Conservation (phyloP, 495 filamentous ascomycete species). For the Endocarpon pusillum region DNA sequence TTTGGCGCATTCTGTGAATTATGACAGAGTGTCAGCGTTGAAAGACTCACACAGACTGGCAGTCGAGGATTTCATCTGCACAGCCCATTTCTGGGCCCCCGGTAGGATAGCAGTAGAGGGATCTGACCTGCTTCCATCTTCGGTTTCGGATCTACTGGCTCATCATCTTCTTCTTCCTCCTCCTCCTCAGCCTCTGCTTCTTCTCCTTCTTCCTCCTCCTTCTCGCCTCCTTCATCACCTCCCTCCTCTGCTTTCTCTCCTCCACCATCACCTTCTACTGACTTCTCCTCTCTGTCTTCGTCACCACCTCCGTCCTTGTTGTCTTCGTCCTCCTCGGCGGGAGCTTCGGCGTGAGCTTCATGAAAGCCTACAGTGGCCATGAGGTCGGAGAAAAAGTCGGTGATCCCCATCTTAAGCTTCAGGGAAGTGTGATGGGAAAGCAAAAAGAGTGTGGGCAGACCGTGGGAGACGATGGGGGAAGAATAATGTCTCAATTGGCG, state of each 20-base stretch:
- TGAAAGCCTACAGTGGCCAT: slow-evolving; percentile 38
- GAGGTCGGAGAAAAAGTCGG: slow-evolving; percentile 47
- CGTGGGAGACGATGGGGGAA: too few relatives aligned
- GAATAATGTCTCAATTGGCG: too few relatives aligned
- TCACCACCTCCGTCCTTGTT: slow-evolving; percentile 28
- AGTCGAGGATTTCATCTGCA: background rate
- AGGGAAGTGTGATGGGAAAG: slow-evolving; percentile 11
- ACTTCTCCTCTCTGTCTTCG: slow-evolving; percentile 28
- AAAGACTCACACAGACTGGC: background rate
- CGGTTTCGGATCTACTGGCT: slow-evolving; percentile 75
- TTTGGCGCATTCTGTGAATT: slow-evolving; percentile 59
- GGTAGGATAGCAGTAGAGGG: slow-evolving; percentile 5
- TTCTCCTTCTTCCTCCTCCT: slow-evolving; percentile 25
- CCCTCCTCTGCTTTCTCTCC: slow-evolving; percentile 30
- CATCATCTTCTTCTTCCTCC: slow-evolving; percentile 82
- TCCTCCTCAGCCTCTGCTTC: slow-evolving; percentile 45
- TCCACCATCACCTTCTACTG: slow-evolving; percentile 24
- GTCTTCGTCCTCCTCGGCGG: slow-evolving; percentile 30
- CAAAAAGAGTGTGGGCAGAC: too few relatives aligned
- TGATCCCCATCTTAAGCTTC: slow-evolving; percentile 39
- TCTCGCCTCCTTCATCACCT: slow-evolving; percentile 29
- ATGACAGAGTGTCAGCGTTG: background rate
- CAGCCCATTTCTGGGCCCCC: background rate
- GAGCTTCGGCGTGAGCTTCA: slow-evolving; percentile 44
- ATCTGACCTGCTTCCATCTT: slow-evolving; percentile 78